Conservation (phyloP, 352 stramenopile genomes). For the Ophiocytium majus region DNA sequence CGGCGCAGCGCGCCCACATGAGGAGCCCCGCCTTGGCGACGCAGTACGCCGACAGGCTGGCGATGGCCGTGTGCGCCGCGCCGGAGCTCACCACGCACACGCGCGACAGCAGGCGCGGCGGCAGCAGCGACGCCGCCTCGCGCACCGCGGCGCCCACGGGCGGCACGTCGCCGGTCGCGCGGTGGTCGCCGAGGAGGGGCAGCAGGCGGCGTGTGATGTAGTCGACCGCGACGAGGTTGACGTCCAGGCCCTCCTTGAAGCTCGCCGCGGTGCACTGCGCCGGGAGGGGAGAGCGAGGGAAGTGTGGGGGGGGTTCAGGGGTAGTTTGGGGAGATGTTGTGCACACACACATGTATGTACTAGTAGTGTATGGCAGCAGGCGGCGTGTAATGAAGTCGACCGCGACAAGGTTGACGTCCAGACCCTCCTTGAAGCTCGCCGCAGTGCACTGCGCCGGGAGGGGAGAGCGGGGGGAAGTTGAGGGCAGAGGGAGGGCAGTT, state of each 20-base stretch:
- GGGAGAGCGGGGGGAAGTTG: neutral
- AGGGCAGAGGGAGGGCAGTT: too few species aligned
- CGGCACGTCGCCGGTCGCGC: neutral
- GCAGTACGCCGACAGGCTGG: neutral
- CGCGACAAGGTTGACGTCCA: constrained; percentile 24
- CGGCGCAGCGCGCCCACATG: constrained; percentile 23
- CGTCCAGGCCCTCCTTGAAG: constrained; percentile 23
- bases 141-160: neutral
- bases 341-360: too few species aligned
- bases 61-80: constrained; percentile 13
- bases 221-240: constrained; percentile 25
- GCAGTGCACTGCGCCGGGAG: neutral
- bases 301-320: neutral
- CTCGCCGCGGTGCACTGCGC: constrained; percentile 7
- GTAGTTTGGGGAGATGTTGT: too few species aligned
- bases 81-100: constrained; percentile 17
- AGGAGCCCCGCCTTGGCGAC: constrained; percentile 25
- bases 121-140: constrained; percentile 10
- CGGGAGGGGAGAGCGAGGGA: too few species aligned
- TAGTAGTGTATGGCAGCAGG: too few species aligned
- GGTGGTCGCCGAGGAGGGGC: constrained; percentile 22
- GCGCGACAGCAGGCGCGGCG: constrained; percentile 4
- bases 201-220: constrained; percentile 23
- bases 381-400: constrained; percentile 20
- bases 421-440: constrained; percentile 14